phyloP scores from a whole-genome alignment of 2,329 filamentous ascomycete species.

The Coleophoma crateriformis region DNA sequence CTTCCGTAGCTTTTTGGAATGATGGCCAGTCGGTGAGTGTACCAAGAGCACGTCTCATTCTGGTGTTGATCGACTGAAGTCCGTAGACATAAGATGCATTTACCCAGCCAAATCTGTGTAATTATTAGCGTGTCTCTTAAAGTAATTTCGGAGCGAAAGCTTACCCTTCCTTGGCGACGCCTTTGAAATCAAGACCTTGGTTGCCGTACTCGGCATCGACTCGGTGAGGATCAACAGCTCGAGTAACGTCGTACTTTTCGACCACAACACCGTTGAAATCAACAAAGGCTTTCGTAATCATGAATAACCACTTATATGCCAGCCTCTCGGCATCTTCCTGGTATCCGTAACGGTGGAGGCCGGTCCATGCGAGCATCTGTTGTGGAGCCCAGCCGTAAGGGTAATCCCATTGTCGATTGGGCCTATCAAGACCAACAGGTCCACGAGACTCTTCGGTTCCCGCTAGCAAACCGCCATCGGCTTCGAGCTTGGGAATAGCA shows the following conservation, averaged over 20 bases:
- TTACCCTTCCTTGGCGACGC: constrained; percentile 92
- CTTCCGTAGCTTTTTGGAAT: constrained; percentile 1
- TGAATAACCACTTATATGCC: constrained; percentile 95
- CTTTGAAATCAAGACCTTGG: constrained; percentile 91
- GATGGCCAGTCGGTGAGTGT: constrained; percentile 66
- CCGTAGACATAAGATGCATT: constrained; percentile 97
- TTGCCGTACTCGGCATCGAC: constrained; percentile 98
- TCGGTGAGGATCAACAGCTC: constrained; percentile 82
- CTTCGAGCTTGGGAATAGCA: constrained; percentile 83
- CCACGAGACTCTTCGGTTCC: constrained; percentile 89
- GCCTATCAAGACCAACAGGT: constrained; percentile 69
- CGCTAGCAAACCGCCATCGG: constrained; percentile 78
- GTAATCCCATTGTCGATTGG: constrained; percentile 97
- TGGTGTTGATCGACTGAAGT: constrained; percentile 76
- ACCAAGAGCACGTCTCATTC: constrained; percentile 82
- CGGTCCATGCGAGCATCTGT: constrained; percentile 97
- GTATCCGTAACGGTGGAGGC: constrained; percentile 86
- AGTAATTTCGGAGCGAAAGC: constrained; percentile 29
- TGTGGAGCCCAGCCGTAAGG: constrained; percentile 98
- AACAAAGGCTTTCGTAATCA: constrained; percentile 97
- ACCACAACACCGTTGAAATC: constrained; percentile 98
- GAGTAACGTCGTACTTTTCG: constrained; percentile 97
- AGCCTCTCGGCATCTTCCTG: constrained; percentile 82
- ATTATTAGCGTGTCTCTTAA: constrained; percentile 15
- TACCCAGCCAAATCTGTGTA: constrained; percentile 87